Base-by-base conservation (phyloP, 1,139 yeast species). In the Pichia sp. region DNA sequence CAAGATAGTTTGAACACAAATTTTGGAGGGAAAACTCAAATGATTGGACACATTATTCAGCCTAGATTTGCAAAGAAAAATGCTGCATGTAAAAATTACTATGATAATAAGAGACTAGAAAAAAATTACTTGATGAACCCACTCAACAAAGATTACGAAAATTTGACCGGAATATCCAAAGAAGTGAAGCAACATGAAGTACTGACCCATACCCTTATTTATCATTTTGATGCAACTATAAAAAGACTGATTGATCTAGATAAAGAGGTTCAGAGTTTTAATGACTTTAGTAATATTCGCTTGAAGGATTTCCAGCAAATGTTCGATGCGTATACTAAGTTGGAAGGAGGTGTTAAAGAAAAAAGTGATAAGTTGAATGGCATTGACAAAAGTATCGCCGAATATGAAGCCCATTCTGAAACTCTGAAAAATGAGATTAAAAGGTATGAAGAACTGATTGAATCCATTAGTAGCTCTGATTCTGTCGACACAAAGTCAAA, bases 121-220 rank as follows among this genome's bases (percentile, higher is more conserved):
- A 84, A 83, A 71, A 87, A 86, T 56, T 85, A 85, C 64, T 77
- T 84, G 13, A 75, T 84, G 29, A 86, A 84, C 62, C 90, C 89
- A 1, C 72, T 82, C 61, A 84, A 79, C 60, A 54, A 76, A 63
- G 82, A 78, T 59, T 80, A 76, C 67, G 79, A 79, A 52, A 74
- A 74, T 52, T 69, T 84, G 52, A 78, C 82, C 13, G 92, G 93
- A 2, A 84, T 86, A 3, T 73, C 80, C 43, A 68, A 70, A 36
- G 72, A 71, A 53, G 66, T 69, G 15, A 66, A 69, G 8, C 59
- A 61, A 43, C 52, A 55, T 54, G 65, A 66, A 45, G 61, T 76
- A 1, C 64, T 81, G 45, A 80, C 86, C 0, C 83, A 81, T 60
- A 74, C 73, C 43, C 62, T 81, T 52, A 71, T 81, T 45, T 77